Conservation (phyloP, 345 rosid species). For the Citrus inodora region DNA sequence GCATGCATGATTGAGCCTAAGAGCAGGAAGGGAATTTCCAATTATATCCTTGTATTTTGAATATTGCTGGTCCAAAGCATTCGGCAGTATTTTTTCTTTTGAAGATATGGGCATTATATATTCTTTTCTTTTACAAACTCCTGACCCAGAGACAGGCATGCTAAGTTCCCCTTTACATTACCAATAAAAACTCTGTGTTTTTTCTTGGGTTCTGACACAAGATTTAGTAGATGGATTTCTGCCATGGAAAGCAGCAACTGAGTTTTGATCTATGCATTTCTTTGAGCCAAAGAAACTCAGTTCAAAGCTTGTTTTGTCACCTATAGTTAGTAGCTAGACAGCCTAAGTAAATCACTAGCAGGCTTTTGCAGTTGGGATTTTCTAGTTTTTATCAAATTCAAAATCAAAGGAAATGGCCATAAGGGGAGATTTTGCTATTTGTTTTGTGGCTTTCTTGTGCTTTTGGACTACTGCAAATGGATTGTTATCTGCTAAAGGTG, state of each 20-base stretch:
- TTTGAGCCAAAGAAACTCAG: constrained; percentile 25
- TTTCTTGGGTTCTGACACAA: constrained; percentile 46
- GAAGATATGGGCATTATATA: constrained; percentile 28
- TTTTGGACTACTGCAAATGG: constrained; percentile 46
- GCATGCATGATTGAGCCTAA: neutral
- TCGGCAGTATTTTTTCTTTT: constrained; percentile 27
- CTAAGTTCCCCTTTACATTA: constrained; percentile 43
- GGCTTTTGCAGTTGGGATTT: constrained; percentile 23
- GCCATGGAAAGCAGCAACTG: constrained; percentile 41
- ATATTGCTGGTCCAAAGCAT: constrained; percentile 20
- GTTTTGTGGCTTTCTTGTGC: constrained; percentile 39
- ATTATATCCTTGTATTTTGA: constrained; percentile 23
- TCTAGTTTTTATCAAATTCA: constrained; percentile 25
- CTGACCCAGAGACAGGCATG: constrained; percentile 52
- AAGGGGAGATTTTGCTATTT: constrained; percentile 22
- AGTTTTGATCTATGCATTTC: constrained; percentile 35
- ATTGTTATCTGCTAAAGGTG: constrained; percentile 79
- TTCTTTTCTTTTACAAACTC: constrained; percentile 23
- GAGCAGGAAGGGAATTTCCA: constrained; percentile 18
- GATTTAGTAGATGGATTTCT: constrained; percentile 49
- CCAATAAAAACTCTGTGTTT: constrained; percentile 34
- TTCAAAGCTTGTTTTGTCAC: constrained; percentile 20
- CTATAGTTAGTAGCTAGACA: neutral
- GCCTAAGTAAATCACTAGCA: neutral
- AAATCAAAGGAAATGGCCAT: constrained; percentile 30